A percentile compares a stretch with the other conserved stretches of the same genome.
phyloP scores from a whole-genome alignment of 2,329 filamentous ascomycete species.

The Westerdykella sp. region DNA sequence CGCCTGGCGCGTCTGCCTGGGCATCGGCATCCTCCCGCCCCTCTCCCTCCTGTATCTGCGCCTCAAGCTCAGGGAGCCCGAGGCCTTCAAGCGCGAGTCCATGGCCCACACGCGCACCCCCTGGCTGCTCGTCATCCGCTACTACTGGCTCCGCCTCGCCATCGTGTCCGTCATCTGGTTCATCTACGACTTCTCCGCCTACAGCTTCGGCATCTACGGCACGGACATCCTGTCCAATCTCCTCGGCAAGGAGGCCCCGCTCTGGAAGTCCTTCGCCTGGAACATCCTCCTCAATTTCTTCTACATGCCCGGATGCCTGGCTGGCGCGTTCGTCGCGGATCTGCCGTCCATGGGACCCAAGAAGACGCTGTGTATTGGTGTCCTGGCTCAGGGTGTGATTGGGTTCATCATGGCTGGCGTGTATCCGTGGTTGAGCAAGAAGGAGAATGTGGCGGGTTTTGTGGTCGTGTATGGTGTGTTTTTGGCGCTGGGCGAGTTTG shows the following conservation, averaged over 20 bases:
- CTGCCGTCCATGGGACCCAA: constrained; percentile 63
- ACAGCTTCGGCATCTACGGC: constrained; percentile 82
- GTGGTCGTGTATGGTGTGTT: constrained; percentile 76
- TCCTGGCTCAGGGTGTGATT: constrained; percentile 65
- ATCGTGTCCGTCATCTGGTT: constrained; percentile 54
- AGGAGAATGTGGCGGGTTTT: constrained; percentile 65
- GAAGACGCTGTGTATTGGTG: constrained; percentile 64
- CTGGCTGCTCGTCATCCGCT: constrained; percentile 43
- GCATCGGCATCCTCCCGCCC: constrained; percentile 44
- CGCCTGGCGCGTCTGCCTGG: constrained; percentile 77
- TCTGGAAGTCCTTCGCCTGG: constrained; percentile 82
- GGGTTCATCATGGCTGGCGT: constrained; percentile 85
- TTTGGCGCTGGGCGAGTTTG: constrained; percentile 69
- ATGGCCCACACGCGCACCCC: constrained; percentile 43
- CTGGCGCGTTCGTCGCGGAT: constrained; percentile 72
- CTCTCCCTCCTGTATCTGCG: constrained; percentile 53
- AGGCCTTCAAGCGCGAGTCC: constrained; percentile 47
- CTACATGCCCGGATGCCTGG: constrained; percentile 74
- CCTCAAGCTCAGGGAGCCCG: constrained; percentile 47
- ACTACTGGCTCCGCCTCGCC: constrained; percentile 51
- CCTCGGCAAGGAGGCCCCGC: constrained; percentile 51
- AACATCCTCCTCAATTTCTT: constrained; percentile 83
- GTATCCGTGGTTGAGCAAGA: constrained; percentile 63
- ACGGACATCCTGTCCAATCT: constrained; percentile 65
- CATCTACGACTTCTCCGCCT: constrained; percentile 64